Conservation (phyloP, 305 asterid species). For the Solanum chacoense region DNA sequence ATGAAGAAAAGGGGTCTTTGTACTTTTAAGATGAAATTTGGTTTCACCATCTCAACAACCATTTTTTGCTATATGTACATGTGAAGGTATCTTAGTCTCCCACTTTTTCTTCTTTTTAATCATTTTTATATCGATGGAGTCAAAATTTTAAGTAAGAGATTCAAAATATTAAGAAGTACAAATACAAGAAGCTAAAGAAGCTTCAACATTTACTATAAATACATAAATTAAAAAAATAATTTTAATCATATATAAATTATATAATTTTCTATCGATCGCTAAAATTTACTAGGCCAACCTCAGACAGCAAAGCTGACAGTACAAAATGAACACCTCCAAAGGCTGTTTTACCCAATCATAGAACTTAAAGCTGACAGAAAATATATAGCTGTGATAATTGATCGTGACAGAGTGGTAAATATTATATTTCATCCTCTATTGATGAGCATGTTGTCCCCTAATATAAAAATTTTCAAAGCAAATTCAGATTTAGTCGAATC, state of each 20-base stretch:
- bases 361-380: background rate
- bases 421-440: background rate
- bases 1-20: background rate
- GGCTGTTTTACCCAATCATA: background rate
- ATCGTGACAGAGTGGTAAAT: fast-evolving
- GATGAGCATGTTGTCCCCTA: fast-evolving
- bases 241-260: background rate
- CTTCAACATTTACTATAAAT: background rate
- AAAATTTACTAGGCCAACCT: background rate
- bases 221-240: background rate
- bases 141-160: background rate
- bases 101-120: background rate
- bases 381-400: background rate
- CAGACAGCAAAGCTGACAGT: background rate
- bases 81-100: background rate
- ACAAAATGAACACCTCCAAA: background rate
- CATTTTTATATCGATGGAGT: background rate
- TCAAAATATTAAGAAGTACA: background rate
- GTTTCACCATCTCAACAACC: background rate
- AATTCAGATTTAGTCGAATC: background rate
- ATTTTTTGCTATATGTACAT: background rate
- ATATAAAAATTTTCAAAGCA: fast-evolving
- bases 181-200: background rate
- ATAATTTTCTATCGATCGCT: fast-evolving
- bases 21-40: background rate